These are phyloP conservation scores for Torulaspora delbrueckii DNA, from an alignment of 805 yeast genomes.

Conservation along the genomic window DNA sequence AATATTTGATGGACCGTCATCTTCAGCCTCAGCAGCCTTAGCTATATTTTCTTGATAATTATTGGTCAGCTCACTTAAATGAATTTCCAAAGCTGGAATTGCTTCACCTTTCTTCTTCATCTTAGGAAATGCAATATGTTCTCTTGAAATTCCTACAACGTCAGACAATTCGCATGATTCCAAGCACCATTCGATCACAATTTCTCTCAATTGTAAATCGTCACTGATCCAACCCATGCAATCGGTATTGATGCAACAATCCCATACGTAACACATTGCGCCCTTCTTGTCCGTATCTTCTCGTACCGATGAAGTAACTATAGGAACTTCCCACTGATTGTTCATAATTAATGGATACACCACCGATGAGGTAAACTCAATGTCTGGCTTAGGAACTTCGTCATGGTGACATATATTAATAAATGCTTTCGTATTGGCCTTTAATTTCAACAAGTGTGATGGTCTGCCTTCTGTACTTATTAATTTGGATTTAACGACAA, in stretches of 20 bases:
- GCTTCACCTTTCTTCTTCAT: slow-evolving; percentile 61
- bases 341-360: slow-evolving; percentile 62
- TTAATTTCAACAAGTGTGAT: slow-evolving; percentile 12
- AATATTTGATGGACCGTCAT: slow-evolving; percentile 41
- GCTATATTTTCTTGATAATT: slow-evolving; percentile 37
- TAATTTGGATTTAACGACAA: slow-evolving; percentile 65
- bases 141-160: slow-evolving; percentile 54
- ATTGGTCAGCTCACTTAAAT: slow-evolving; percentile 41
- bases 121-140: slow-evolving; percentile 58
- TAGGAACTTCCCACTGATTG: slow-evolving; percentile 82
- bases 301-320: slow-evolving; percentile 57
- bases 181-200: slow-evolving; percentile 76
- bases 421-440: slow-evolving; percentile 58
- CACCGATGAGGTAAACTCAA: slow-evolving; percentile 48
- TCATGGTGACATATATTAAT: slow-evolving; percentile 68
- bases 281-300: slow-evolving; percentile 67
- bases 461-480: slow-evolving; percentile 34
- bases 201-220: slow-evolving; percentile 55
- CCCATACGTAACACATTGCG: slow-evolving; percentile 56
- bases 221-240: slow-evolving; percentile 59
- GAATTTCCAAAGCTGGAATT: slow-evolving; percentile 42
- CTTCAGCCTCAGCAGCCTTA: slow-evolving; percentile 29
- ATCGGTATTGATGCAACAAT: slow-evolving; percentile 67
- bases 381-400: slow-evolving; percentile 60
- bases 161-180: slow-evolving; percentile 65